Evolutionary conservation across 1,284 basidiomycete genomes (phyloP), one percentile per base, ranked within the genome.

Genomic region (Earliella scabrosa): DNA sequence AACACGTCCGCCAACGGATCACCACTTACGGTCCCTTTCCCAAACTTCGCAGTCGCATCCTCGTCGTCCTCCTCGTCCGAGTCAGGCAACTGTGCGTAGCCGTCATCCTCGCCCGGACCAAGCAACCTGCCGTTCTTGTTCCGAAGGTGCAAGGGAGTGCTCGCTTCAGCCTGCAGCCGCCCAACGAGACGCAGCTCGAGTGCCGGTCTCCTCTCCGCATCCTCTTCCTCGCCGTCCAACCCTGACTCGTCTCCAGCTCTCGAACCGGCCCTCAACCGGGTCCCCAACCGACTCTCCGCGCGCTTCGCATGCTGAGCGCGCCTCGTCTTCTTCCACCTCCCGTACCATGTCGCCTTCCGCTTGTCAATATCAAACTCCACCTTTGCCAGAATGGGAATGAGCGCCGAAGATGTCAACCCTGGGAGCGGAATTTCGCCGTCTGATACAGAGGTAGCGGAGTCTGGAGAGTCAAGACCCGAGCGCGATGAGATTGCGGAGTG

Each of bases 351-450:
- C 10, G 89, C 90, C 63, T 80, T 86, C 47, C 80, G 76, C 43
- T 77, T 77, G 68, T 94, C 92, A 63, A 95, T 89, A 66, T 94
- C 91, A 63, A 95, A 94, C 71, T 95, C 92, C 18, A 95, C 83
- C 73, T 93, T 94, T 49, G 92, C 93, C 27, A 95, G 79, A 56
- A 95, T 86, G 13, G 90, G 90, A 49, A 92, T 84, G 40, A 90
- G 72, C 26, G 87, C 83, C 47, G 80, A 69, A 16, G 85, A 84
- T 56, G 73, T 70, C 44, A 91, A 74, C 6, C 89, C 88, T 16
- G 87, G 85, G n/a, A 90, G 76, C 54, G 85, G 78, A 49, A 88
- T 71, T 31, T 79, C 77, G 53, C 65, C 64, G 44, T 66, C 63
- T 36, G 75, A 68, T 45, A 77, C 77, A 39, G 78, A 77, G 10